Evolutionary conservation across 179 eudicot genomes (phyloP).

Genomic region (Heliamphora pulchella): DNA sequence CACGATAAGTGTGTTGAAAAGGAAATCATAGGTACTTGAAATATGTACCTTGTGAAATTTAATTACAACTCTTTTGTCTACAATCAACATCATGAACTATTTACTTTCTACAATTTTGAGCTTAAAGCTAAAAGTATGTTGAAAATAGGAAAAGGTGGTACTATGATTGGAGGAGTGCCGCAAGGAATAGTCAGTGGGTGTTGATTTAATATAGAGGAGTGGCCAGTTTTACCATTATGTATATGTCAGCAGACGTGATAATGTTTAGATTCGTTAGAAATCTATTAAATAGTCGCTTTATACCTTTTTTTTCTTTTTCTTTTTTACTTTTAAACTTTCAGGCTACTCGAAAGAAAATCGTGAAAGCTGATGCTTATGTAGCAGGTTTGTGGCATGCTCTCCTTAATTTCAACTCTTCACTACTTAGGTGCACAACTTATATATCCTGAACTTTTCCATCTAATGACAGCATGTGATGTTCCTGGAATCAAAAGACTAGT

Average conservation of each 20-base stretch:
- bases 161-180: neutral
- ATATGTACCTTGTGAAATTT: neutral
- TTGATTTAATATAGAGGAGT: neutral
- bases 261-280: neutral
- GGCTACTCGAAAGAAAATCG: conserved; percentile 87
- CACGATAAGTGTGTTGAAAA: neutral
- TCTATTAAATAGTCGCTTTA: neutral
- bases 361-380: conserved; percentile 93
- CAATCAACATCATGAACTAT: neutral
- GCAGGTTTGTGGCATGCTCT: conserved; percentile 54
- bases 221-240: neutral
- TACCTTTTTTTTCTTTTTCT: conserved; percentile 1
- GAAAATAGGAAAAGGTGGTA: neutral
- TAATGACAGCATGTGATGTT: conserved; percentile 87
- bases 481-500: conserved; percentile 94
- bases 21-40: neutral
- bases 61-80: neutral
- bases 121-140: neutral
- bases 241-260: neutral
- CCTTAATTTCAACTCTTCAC: neutral
- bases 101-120: neutral
- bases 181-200: neutral
- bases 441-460: conserved; percentile 8
- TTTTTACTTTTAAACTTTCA: conserved; percentile 26
- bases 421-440: neutral